phyloP scores from a whole-genome alignment of 2,329 filamentous ascomycete species.

The Nigrograna mackinnonii region DNA sequence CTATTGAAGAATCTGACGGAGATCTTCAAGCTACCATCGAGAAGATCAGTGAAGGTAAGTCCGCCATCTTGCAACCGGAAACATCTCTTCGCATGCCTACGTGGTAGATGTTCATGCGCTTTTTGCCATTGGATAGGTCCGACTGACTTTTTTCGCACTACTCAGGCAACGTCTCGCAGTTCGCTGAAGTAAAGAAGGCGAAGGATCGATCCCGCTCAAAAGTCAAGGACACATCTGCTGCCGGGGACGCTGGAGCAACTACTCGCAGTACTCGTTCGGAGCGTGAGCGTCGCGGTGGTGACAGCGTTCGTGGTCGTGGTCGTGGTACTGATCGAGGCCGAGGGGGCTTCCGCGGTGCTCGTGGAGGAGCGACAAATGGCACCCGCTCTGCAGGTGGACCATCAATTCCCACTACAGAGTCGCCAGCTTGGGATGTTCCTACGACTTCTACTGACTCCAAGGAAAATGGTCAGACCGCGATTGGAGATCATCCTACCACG shows the following conservation, averaged over 20 bases:
- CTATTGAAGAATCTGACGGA: constrained; percentile 84
- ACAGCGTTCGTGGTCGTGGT: constrained; percentile 55
- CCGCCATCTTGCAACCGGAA: background rate
- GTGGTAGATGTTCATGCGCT: no score
- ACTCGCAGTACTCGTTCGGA: constrained; percentile 25
- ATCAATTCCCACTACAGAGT: constrained; percentile 74
- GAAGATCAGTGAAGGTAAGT: constrained; percentile 76
- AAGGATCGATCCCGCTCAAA: constrained; percentile 76
- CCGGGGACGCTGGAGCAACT: constrained; percentile 51
- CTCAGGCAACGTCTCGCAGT: constrained; percentile 77
- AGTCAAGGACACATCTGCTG: constrained; percentile 63
- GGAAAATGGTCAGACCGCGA: constrained; percentile 23
- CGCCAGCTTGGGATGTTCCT: constrained; percentile 62
- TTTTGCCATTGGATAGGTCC: constrained; percentile 6
- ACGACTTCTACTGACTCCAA: constrained; percentile 28
- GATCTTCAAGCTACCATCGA: constrained; percentile 74
- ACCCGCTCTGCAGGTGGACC: constrained; percentile 47
- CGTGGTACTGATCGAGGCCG: constrained; percentile 62
- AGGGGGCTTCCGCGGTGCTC: constrained; percentile 59
- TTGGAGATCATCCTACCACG: constrained; percentile 22
- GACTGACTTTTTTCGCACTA: constrained; percentile 9
- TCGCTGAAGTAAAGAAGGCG: constrained; percentile 79
- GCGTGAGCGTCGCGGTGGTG: constrained; percentile 27
- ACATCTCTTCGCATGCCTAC: no score
- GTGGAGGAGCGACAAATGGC: constrained; percentile 68